phyloP scores from a whole-genome alignment of 441 rosid genomes.

The Bruguiera hainesii region DNA sequence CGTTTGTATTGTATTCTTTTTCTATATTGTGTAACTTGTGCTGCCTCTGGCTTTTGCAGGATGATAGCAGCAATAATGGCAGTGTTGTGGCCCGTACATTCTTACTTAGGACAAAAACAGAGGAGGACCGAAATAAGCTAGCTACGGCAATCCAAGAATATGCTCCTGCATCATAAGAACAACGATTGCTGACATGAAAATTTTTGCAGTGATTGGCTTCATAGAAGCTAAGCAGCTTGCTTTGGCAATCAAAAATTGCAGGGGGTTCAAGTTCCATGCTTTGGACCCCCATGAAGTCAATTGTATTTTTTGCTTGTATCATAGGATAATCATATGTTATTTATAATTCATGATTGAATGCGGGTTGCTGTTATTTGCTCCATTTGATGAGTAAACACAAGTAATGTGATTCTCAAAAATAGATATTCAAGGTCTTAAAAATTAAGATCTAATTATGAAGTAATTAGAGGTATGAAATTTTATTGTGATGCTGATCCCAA shows the following conservation, averaged over 20 bases:
- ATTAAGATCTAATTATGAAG: no score
- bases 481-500: no score
- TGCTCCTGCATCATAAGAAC: conserved; percentile 59
- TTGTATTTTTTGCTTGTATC: conserved; percentile 26
- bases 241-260: conserved; percentile 12
- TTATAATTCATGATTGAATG: no score
- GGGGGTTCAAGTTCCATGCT: conserved; percentile 22
- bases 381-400: no score
- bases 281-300: conserved; percentile 12
- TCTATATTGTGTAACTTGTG: neutral
- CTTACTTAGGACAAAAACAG: conserved; percentile 69
- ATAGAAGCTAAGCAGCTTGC: conserved; percentile 19
- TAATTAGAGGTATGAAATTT: no score
- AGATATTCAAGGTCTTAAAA: no score
- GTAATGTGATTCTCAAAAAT: no score
- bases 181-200: conserved; percentile 6
- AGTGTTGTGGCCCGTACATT: conserved; percentile 64
- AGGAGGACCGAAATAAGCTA: conserved; percentile 71
- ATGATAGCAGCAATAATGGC: conserved; percentile 37
- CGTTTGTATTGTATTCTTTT: neutral
- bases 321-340: conserved; percentile 10
- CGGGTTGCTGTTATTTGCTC: no score
- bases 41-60: conserved; percentile 37
- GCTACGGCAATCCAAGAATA: conserved; percentile 76
- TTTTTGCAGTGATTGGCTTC: conserved; percentile 22